Percentiles rank a stretch among this genome's conserved stretches.
phyloP scores from a whole-genome alignment of 805 yeast species.

The Metschnikowia amazonensis region DNA sequence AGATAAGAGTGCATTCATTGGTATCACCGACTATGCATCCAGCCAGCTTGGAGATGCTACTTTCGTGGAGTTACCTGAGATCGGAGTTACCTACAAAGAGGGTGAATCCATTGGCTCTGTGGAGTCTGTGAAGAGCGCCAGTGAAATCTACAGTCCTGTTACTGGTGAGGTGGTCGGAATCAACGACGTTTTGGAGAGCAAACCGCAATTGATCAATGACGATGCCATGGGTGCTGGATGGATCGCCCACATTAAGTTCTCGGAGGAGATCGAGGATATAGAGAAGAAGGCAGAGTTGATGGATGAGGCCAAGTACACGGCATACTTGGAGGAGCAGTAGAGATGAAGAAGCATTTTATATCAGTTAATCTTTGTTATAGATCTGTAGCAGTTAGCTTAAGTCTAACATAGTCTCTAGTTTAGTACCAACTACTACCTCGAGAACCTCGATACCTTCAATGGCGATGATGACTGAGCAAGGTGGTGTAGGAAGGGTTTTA shows the following conservation, averaged over 20 bases:
- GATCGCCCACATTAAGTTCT: slow-evolving; percentile 74
- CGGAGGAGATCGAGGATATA: slow-evolving; percentile 31
- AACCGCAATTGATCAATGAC: slow-evolving; percentile 74
- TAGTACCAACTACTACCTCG: too few relatives aligned
- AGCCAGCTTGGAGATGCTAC: slow-evolving; percentile 98
- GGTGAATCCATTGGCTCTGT: slow-evolving; percentile 91
- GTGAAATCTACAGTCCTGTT: slow-evolving; percentile 88
- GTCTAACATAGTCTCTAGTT: too few relatives aligned
- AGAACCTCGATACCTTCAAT: too few relatives aligned
- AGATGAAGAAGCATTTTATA: too few relatives aligned
- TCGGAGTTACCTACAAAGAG: slow-evolving; percentile 52
- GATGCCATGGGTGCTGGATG: slow-evolving; percentile 96
- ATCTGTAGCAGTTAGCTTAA: too few relatives aligned
- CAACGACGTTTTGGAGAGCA: slow-evolving; percentile 60
- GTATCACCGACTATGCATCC: slow-evolving; percentile 91
- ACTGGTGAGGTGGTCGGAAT: slow-evolving; percentile 70
- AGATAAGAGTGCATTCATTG: slow-evolving; percentile 80
- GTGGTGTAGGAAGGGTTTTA: not conserved
- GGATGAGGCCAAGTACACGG: slow-evolving; percentile 53
- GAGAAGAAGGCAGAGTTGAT: slow-evolving; percentile 44
- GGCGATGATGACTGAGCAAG: not conserved
- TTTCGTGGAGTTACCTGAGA: slow-evolving; percentile 83
- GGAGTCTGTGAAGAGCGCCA: slow-evolving; percentile 91
- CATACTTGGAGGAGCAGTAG: slow-evolving; percentile 48
- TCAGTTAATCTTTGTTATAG: too few relatives aligned